Percentiles rank a stretch among this genome's conserved stretches.
Conservation (phyloP, 2,329 filamentous ascomycete species). For the Colletotrichum neosansevieriae region DNA sequence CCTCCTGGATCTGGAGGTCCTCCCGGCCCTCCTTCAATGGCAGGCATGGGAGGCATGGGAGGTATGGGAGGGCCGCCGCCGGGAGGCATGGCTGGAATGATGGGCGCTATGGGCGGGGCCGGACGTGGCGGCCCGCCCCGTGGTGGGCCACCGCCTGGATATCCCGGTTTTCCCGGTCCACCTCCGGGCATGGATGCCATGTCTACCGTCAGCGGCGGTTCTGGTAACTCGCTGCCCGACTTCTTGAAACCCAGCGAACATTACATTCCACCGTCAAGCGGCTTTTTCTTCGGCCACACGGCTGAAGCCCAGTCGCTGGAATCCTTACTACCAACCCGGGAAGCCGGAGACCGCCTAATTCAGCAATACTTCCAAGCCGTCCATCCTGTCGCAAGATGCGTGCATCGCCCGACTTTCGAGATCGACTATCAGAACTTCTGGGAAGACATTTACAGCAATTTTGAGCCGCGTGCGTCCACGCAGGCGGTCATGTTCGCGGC, state of each 20-base stretch:
- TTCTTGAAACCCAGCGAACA: conserved; percentile 74
- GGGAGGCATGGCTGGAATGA: conserved; percentile 31
- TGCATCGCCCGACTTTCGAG: conserved; percentile 77
- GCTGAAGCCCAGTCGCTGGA: conserved; percentile 63
- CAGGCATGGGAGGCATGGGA: conserved; percentile 28
- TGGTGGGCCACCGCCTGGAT: conserved; percentile 41
- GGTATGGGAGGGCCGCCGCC: conserved; percentile 17
- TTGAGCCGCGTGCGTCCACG: conserved; percentile 72
- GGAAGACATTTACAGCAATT: conserved; percentile 68
- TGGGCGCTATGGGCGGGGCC: conserved; percentile 35
- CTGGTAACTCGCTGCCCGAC: conserved; percentile 53
- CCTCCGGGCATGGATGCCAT: conserved; percentile 41
- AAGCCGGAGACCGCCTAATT: conserved; percentile 71
- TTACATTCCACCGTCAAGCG: conserved; percentile 76
- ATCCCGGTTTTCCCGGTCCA: conserved; percentile 35
- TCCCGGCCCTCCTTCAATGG: conserved; percentile 31
- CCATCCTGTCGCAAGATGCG: conserved; percentile 74
- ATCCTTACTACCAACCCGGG: conserved; percentile 70
- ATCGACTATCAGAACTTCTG: conserved; percentile 74
- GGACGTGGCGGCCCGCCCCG: conserved; percentile 39
- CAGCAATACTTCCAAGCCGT: conserved; percentile 76
- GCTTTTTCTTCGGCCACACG: conserved; percentile 73
- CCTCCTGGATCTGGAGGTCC: conserved; percentile 39
- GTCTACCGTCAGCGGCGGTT: conserved; percentile 44
- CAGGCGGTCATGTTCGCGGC: conserved; percentile 78